Evolutionary conservation across 2,329 filamentous ascomycete genomes (phyloP), one percentile per base, ranked within the genome.

Genomic region (Hypoxylon sp.): DNA sequence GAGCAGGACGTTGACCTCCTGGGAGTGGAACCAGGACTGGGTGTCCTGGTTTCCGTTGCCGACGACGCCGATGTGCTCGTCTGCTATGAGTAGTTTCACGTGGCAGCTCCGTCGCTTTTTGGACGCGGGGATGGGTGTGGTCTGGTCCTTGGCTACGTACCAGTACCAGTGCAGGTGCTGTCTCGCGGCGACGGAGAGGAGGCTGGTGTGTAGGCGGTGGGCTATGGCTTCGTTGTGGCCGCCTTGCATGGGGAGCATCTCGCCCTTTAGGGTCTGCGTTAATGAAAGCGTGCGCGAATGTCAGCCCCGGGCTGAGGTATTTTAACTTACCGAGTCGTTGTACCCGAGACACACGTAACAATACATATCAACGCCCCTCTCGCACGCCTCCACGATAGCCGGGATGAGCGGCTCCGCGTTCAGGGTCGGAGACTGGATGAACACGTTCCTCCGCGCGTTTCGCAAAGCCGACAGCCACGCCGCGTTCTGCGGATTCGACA

Each of bases 31-130:
- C 84, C 88, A 92, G 13, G 80, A 84, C 69, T 93, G 89, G 1
- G 89, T 91, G 61, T 93, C 89, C 67, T 91, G 86, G 63, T 92
- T 93, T 0, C 88, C 89, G 57, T 83, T 89, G 3, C 89, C 89
- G 68, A 88, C 81, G 25, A 92, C 84, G 2, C 81, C 88, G 25
- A 93, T 78, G 15, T 73, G 72, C 31, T 80, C 81, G 66, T 93
- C 89, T 1, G 83, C 84, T 30, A 92, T 87, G 75, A 92, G 80
- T 2, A 93, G 75, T 67, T 93, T 93, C 66, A 91, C 79, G 68
- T 92, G 89, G 64, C 89, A 91, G 47, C 80, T 83, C 0, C 89
- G 78, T 25, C 80, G 75, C 69, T 88, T 87, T 67, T 80, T 81
- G 2, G 73, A 78, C 42, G 89, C 85, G 42, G 86, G 79, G 21